A percentile compares a stretch with the other conserved stretches of the same genome.
phyloP scores from a whole-genome alignment of 495 filamentous ascomycete genomes.

The Pyrenula aspistea region DNA sequence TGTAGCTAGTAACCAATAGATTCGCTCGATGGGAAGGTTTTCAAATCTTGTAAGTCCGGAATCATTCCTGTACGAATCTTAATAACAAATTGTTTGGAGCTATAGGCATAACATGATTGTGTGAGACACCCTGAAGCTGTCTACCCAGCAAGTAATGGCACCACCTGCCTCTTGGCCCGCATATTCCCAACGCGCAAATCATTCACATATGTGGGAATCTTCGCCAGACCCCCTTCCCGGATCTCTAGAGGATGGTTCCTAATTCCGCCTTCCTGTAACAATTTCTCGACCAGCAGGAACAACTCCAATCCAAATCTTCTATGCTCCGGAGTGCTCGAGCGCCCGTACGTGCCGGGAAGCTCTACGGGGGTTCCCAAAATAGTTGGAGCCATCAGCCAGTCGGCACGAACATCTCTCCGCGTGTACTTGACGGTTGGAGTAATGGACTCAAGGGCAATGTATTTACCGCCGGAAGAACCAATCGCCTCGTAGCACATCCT shows the following conservation, averaged over 20 bases:
- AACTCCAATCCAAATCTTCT: not conserved
- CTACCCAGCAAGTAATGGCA: too few relatives aligned
- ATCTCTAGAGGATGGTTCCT: not conserved
- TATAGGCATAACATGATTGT: too few relatives aligned
- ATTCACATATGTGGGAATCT: not conserved
- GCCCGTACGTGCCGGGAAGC: not conserved
- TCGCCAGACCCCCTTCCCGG: not conserved
- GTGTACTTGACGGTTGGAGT: not conserved
- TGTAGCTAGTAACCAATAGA: too few relatives aligned
- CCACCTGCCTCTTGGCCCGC: not conserved
- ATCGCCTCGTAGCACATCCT: slow-evolving; percentile 22
- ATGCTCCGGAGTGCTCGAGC: not conserved
- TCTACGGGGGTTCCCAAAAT: not conserved
- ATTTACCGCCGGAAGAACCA: slow-evolving; percentile 20
- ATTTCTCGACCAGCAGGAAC: not conserved
- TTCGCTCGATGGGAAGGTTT: too few relatives aligned
- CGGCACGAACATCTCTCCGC: not conserved
- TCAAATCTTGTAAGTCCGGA: too few relatives aligned
- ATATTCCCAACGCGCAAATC: not conserved
- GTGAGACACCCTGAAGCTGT: too few relatives aligned
- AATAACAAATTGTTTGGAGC: too few relatives aligned
- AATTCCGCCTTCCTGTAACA: not conserved
- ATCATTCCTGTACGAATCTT: too few relatives aligned
- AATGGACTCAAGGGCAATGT: slow-evolving; percentile 16
- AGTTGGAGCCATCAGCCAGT: not conserved